Percentiles rank a stretch among this genome's conserved stretches.
Conservation (phyloP, 192 early-diverging fungal genomes). For the Phycomyces nitens region DNA sequence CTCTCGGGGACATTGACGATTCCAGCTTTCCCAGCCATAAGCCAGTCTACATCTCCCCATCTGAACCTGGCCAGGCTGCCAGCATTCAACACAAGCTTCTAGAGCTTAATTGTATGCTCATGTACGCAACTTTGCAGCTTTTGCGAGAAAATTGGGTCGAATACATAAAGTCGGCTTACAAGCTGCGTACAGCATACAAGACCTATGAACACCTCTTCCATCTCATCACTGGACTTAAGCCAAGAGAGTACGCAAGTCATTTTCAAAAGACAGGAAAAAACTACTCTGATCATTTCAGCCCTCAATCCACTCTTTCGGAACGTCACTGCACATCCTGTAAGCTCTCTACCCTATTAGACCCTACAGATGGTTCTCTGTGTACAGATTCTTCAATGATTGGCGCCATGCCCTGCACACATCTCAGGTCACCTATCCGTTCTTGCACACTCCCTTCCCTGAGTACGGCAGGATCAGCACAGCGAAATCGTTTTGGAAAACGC, state of each 20-base stretch:
- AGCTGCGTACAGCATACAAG: constrained; percentile 36
- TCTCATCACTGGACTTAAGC: constrained; percentile 24
- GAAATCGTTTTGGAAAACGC: background rate
- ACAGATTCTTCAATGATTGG: background rate
- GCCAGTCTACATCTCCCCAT: background rate
- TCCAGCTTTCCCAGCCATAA: background rate
- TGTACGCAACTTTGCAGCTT: constrained; percentile 37
- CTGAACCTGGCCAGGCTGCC: constrained; percentile 1
- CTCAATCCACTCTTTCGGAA: background rate
- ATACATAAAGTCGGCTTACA: constrained; percentile 35
- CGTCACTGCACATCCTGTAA: background rate
- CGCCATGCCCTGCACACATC: background rate
- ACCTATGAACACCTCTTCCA: constrained; percentile 36
- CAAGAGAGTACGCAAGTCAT: constrained; percentile 25
- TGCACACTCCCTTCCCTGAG: background rate
- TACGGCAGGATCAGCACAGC: background rate
- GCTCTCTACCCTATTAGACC: background rate
- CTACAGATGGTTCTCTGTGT: background rate
- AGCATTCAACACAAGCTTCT: constrained; percentile 30
- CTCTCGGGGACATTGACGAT: background rate
- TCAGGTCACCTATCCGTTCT: background rate
- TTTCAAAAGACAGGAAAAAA: constrained; percentile 7
- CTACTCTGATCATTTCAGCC: background rate
- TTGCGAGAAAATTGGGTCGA: constrained; percentile 33
- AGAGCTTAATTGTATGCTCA: constrained; percentile 35